Percentiles rank a stretch among this genome's conserved stretches.
Conservation (phyloP, 768 basidiomycete species). For the Mycena pura region DNA sequence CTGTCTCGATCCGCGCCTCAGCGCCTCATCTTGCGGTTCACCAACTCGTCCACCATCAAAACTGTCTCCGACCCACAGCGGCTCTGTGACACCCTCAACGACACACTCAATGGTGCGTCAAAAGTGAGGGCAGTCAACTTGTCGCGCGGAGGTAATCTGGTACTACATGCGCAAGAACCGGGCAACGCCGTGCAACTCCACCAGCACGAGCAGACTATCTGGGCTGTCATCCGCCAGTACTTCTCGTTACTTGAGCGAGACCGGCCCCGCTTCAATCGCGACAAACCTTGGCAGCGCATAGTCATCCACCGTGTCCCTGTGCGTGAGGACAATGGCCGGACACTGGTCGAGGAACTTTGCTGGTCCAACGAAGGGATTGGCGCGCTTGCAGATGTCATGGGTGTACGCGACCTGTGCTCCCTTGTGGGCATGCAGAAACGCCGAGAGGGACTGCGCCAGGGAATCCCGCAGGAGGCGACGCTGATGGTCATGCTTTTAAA, state of each 20-base stretch:
- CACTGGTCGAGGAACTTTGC: slow-evolving; percentile 3
- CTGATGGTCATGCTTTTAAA: slow-evolving; percentile 2
- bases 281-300: background rate
- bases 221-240: background rate
- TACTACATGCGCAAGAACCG: background rate
- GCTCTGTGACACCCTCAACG: background rate
- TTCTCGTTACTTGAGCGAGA: background rate
- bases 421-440: background rate
- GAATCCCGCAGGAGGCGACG: background rate
- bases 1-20: background rate
- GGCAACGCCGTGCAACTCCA: slow-evolving; percentile 5
- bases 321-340: no score
- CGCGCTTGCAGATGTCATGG: background rate
- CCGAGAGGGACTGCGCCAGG: background rate
- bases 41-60: slow-evolving; percentile 3
- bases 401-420: background rate
- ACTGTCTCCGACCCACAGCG: background rate
- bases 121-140: slow-evolving; percentile 3
- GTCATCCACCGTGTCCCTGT: slow-evolving; percentile 4
- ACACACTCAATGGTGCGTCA: background rate
- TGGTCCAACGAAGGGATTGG: slow-evolving; percentile 3
- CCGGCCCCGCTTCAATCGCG: background rate
- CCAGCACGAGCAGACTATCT: slow-evolving; percentile 8
- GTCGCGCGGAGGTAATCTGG: slow-evolving; percentile 1
- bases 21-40: slow-evolving; percentile 1